Percentiles rank a stretch among this genome's conserved stretches.
phyloP scores from a whole-genome alignment of 257 asterid species.

The Forsythia viridissima region DNA sequence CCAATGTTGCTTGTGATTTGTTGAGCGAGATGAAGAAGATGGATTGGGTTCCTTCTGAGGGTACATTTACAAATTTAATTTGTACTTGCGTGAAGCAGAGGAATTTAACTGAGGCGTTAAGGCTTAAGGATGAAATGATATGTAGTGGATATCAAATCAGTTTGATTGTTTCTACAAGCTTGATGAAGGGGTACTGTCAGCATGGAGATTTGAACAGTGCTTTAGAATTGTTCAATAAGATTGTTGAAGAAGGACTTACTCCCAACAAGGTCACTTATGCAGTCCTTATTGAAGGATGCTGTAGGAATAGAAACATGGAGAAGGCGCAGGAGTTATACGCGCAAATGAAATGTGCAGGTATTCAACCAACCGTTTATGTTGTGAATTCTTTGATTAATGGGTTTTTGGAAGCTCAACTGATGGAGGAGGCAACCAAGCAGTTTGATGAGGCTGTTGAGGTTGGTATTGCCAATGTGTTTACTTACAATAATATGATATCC shows the following conservation, averaged over 20 bases:
- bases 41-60: constrained; percentile 46
- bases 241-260: constrained; percentile 30
- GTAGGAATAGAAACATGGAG: constrained; percentile 35
- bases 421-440: constrained; percentile 36
- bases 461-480: constrained; percentile 34
- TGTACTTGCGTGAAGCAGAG: constrained; percentile 35
- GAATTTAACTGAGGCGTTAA: constrained; percentile 40
- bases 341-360: constrained; percentile 38
- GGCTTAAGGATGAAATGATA: constrained; percentile 44
- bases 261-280: constrained; percentile 46
- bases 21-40: constrained; percentile 39
- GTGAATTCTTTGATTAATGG: constrained; percentile 38
- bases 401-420: constrained; percentile 27
- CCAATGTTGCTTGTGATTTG: constrained; percentile 27
- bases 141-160: constrained; percentile 32
- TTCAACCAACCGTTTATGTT: constrained; percentile 29
- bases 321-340: constrained; percentile 39
- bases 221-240: constrained; percentile 31
- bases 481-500: constrained; percentile 33
- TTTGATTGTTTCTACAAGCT: constrained; percentile 38
- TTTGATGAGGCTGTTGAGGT: constrained; percentile 38
- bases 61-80: constrained; percentile 31
- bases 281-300: constrained; percentile 46
- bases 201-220: constrained; percentile 36
- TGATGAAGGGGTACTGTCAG: constrained; percentile 46